Evolutionary conservation across 106 monocot species (phyloP), one percentile per base, ranked within the genome.

Genomic region (Dactylorhiza incarnata): DNA sequence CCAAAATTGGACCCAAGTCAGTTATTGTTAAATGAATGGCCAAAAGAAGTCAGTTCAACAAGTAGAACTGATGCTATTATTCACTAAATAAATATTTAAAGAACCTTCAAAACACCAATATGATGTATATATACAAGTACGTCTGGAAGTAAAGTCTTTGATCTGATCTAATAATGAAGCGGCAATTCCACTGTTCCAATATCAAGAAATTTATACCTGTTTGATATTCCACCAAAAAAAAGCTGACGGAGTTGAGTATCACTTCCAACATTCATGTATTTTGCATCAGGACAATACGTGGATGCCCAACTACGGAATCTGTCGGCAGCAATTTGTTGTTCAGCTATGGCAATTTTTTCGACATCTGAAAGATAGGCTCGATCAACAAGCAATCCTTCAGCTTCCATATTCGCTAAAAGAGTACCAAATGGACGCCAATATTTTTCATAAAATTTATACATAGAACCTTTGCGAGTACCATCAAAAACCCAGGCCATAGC

Each of bases 201-300:
- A 37, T 37, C 37, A 37, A 20, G 58, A 59, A 59, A 22, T 59
- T 20, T 59, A n/a, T 37, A 95, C 97, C 84, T 97, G 78, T 94
- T 94, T 5, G n/a, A 20, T 62, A 46, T 77, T 58, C 99, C 94
- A 71, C 99, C 99, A 81, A 99, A 99, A 76, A 99, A 88, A n/a
- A 99, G 85, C 67, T 94, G 99, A 3, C 94, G 88, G 23, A 94
- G 82, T 78, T 99, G 99, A 76, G 84, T 69, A 88, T 99, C 94
- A 83, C 99, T 99, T 59, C 90, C 94, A 4, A 94, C 94, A 80
- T 99, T 99, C 99, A 99, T 99, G 66, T 86, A 92, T 49, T 85
- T 85, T 59, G 99, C 99, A 90, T 99, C 94, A 55, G 83, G 59
- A 58, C 99, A 99, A 61, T 88, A 88, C 52, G 79, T 80, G 54